Evolutionary conservation across 179 eudicot species (phyloP).

Genomic region (Actinidia chinensis): DNA sequence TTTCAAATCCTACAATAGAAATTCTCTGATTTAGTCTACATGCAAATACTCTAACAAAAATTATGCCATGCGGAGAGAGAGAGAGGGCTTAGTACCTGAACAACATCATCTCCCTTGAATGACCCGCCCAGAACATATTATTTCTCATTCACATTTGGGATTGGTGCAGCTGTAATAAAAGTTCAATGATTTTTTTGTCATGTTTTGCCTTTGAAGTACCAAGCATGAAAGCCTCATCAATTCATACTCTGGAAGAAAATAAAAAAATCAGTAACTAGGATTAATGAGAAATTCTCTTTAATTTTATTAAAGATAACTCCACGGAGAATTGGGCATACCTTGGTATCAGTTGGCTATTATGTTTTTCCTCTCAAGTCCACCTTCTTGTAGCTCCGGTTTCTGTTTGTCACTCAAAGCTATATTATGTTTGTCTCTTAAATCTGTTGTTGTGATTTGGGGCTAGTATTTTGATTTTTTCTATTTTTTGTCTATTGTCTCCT

Average conservation of each 20-base stretch:
- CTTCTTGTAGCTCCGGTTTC: constrained; percentile 73
- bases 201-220: constrained; percentile 81
- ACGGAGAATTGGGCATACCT: constrained; percentile 43
- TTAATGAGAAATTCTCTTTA: not conserved
- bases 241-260: constrained; percentile 58
- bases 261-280: not conserved
- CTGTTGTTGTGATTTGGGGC: too few relatives aligned
- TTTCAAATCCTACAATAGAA: too few relatives aligned
- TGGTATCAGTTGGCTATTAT: constrained; percentile 65
- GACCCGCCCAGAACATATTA: constrained; percentile 83
- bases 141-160: constrained; percentile 90
- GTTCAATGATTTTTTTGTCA: constrained; percentile 63
- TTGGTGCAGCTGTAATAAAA: constrained; percentile 92
- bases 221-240: constrained; percentile 98
- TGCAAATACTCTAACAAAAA: too few relatives aligned
- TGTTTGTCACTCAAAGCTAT: too few relatives aligned
- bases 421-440: too few relatives aligned
- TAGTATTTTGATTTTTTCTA: too few relatives aligned
- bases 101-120: constrained; percentile 88
- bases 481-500: too few relatives aligned
- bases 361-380: constrained; percentile 86
- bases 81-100: constrained; percentile 54
- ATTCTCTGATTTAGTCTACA: too few relatives aligned
- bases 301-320: constrained; percentile 5
- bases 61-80: too few relatives aligned